Evolutionary conservation across 768 basidiomycete species (phyloP).

Genomic region (Xerocomellus dryophilus): DNA sequence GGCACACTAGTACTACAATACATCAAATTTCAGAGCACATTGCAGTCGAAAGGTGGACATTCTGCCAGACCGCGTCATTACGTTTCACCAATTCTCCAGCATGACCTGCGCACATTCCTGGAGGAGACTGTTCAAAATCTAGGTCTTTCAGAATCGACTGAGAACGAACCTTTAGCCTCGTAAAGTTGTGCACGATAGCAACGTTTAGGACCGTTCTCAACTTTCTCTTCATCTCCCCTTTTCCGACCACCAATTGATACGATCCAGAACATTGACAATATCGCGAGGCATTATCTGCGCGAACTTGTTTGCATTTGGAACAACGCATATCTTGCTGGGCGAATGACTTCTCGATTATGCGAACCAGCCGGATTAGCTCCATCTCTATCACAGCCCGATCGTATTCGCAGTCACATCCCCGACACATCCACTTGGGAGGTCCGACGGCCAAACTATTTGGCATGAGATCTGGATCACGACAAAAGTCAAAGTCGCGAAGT

Average conservation of each 20-base stretch:
- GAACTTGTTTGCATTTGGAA: slow-evolving; percentile 85
- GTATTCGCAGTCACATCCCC: slow-evolving; percentile 77
- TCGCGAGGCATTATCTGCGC: slow-evolving; percentile 80
- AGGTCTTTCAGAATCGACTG: not conserved
- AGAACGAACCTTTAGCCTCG: slow-evolving; percentile 58
- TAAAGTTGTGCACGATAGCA: slow-evolving; percentile 67
- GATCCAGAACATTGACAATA: slow-evolving; percentile 88
- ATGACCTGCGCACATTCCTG: slow-evolving; percentile 41
- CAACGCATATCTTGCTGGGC: slow-evolving; percentile 91
- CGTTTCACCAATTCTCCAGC: slow-evolving; percentile 36
- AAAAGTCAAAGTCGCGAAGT: slow-evolving; percentile 91
- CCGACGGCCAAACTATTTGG: slow-evolving; percentile 50
- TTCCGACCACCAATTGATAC: slow-evolving; percentile 70
- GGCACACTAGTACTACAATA: not conserved
- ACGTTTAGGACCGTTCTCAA: slow-evolving; percentile 83
- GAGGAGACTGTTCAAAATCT: not conserved
- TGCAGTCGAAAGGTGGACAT: not conserved
- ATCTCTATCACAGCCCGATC: slow-evolving; percentile 88
- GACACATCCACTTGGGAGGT: slow-evolving; percentile 63
- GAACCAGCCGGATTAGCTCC: slow-evolving; percentile 73
- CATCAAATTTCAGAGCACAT: not conserved
- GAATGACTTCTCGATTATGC: slow-evolving; percentile 66
- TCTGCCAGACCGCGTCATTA: not conserved
- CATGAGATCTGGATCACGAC: slow-evolving; percentile 82
- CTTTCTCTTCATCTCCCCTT: slow-evolving; percentile 66